Conservation (phyloP, 2,329 filamentous ascomycete genomes). For the Cladosporium velox region DNA sequence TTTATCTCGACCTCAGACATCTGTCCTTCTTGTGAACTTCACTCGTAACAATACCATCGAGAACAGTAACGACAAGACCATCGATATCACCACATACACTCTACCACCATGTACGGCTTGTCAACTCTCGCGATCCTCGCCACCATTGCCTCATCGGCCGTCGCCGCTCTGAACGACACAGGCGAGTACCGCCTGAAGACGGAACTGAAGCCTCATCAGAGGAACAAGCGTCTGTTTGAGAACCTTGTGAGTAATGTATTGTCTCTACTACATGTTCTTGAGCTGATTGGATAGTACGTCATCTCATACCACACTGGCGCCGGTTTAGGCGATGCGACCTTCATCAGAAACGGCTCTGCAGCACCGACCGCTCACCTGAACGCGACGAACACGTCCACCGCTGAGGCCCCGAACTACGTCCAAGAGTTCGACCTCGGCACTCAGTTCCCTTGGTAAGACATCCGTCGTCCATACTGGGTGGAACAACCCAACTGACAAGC, state of each 20-base stretch:
- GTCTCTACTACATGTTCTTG: neutral
- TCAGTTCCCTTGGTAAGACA: constrained; percentile 32
- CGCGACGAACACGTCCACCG: constrained; percentile 29
- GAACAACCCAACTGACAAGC: neutral
- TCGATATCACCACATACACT: neutral
- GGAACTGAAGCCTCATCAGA: constrained; percentile 29
- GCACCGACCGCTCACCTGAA: constrained; percentile 33
- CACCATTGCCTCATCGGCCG: constrained; percentile 20
- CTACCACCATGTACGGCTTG: constrained; percentile 26
- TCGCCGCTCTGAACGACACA: constrained; percentile 32
- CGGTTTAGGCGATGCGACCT: constrained; percentile 34
- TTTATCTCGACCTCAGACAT: neutral
- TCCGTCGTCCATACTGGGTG: neutral
- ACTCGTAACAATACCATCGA: neutral
- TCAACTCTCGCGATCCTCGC: constrained; percentile 25
- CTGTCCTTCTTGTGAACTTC: neutral
- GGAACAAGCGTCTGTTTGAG: constrained; percentile 23
- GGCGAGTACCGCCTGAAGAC: constrained; percentile 35
- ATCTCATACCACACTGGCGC: constrained; percentile 34
- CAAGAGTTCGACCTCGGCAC: constrained; percentile 38
- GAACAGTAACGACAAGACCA: neutral
- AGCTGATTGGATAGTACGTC: constrained; percentile 26
- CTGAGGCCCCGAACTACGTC: constrained; percentile 26
- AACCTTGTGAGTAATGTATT: neutral
- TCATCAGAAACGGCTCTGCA: constrained; percentile 24